Conservation (phyloP, 495 filamentous ascomycete species). For the Tetracladium setigerum region DNA sequence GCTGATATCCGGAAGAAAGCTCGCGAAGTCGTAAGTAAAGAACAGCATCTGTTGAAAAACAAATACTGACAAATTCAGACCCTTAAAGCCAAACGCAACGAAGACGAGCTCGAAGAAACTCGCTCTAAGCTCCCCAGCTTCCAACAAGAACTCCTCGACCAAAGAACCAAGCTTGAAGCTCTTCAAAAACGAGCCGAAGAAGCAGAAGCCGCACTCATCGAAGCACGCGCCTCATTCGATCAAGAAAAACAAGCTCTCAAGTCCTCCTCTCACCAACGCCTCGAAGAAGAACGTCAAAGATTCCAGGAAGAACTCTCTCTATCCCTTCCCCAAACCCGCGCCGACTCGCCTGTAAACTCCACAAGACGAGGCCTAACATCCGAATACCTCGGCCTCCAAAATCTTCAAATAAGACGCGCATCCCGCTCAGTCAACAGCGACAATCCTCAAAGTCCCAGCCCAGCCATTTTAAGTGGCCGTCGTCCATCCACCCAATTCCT, state of each 20-base stretch:
- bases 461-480: conserved; percentile 6
- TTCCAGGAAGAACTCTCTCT: conserved; percentile 55
- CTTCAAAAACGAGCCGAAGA: conserved; percentile 57
- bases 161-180: conserved; percentile 54
- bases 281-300: conserved; percentile 68
- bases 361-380: conserved; percentile 27
- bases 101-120: conserved; percentile 75
- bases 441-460: conserved; percentile 3
- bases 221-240: conserved; percentile 54
- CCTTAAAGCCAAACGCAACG: conserved; percentile 62
- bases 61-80: conserved; percentile 41
- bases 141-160: conserved; percentile 43
- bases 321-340: conserved; percentile 25
- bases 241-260: conserved; percentile 64
- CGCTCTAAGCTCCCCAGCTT: conserved; percentile 57
- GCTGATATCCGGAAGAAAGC: conserved; percentile 78
- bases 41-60: not conserved
- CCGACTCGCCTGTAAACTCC: conserved; percentile 40
- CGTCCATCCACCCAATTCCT: conserved; percentile 12
- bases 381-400: conserved; percentile 20
- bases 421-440: conserved; percentile 20
- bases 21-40: conserved; percentile 63
- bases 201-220: conserved; percentile 52
- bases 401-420: conserved; percentile 16
- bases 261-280: conserved; percentile 47